phyloP scores from a whole-genome alignment of 1,284 basidiomycete genomes.

The Microstroma glucosiphilum region DNA sequence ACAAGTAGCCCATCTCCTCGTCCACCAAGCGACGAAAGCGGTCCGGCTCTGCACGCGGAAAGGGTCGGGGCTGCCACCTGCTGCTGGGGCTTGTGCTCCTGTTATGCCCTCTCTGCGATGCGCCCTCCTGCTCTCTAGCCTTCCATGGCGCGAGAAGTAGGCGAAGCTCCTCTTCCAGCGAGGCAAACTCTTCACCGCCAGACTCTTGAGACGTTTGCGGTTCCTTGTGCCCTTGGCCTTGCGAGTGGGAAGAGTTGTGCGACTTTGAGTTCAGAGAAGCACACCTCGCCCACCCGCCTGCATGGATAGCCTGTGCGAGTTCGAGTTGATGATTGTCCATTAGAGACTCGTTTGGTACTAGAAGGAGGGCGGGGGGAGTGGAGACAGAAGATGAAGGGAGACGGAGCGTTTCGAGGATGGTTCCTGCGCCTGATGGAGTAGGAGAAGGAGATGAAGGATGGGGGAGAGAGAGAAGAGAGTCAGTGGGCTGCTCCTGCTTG shows the following conservation, averaged over 20 bases:
- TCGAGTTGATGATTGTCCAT: constrained; percentile 92
- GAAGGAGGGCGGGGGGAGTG: constrained; percentile 64
- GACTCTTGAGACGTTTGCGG: neutral
- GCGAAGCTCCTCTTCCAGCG: neutral
- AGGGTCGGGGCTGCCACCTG: neutral
- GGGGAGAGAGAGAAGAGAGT: too few relatives aligned
- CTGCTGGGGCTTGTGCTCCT: neutral
- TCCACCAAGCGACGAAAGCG: constrained; percentile 11
- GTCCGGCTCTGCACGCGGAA: constrained; percentile 10
- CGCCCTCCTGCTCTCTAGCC: neutral
- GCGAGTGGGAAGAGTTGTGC: neutral
- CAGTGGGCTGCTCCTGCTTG: too few relatives aligned
- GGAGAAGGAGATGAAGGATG: too few relatives aligned
- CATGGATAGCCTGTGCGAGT: constrained; percentile 65
- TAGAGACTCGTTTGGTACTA: constrained; percentile 79
- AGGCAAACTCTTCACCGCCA: neutral
- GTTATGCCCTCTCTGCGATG: neutral
- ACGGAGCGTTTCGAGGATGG: constrained; percentile 80
- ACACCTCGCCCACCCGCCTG: neutral
- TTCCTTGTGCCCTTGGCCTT: neutral
- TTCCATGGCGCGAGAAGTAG: too few relatives aligned
- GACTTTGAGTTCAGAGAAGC: neutral
- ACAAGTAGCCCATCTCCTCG: constrained; percentile 11
- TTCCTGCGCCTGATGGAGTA: constrained; percentile 71
- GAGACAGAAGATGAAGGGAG: constrained; percentile 36